Percentiles rank a stretch among this genome's conserved stretches.
phyloP scores from a whole-genome alignment of 208 protist species.

The Phytomonas sp. region DNA sequence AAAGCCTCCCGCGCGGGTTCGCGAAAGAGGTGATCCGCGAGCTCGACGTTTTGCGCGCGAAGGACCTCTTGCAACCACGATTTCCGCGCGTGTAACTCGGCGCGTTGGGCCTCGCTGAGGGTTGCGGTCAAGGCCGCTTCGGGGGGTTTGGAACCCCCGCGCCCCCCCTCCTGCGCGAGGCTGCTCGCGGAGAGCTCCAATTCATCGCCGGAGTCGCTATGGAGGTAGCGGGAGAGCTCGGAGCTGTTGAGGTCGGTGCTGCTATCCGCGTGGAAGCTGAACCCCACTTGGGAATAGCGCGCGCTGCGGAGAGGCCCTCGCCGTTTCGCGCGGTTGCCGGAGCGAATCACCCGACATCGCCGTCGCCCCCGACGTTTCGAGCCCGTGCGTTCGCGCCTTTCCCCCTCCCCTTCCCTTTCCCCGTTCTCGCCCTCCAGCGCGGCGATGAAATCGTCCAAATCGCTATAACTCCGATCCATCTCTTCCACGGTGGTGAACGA shows the following conservation, averaged over 20 bases:
- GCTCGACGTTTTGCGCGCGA: conserved; percentile 29
- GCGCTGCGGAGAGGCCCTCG: background rate
- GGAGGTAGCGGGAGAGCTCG: conserved; percentile 12
- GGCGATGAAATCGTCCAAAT: background rate
- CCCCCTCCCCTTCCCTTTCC: background rate
- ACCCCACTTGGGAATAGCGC: background rate
- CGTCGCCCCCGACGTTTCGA: background rate
- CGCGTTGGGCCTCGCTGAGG: conserved; percentile 25
- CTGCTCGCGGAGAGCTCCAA: conserved; percentile 10
- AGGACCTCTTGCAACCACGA: conserved; percentile 33
- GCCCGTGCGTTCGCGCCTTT: background rate
- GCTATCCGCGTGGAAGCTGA: conserved; percentile 5
- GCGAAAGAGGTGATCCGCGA: conserved; percentile 28
- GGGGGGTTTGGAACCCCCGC: background rate
- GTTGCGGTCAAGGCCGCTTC: background rate
- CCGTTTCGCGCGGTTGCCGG: conserved; percentile 10
- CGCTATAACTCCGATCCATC: too few species aligned
- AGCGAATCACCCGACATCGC: conserved; percentile 9
- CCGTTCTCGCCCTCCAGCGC: too few species aligned
- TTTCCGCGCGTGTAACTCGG: conserved; percentile 26
- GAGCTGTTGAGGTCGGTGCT: conserved; percentile 6
- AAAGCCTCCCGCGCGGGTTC: conserved; percentile 28
- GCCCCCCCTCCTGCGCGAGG: too few species aligned
- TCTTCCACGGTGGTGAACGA: conserved; percentile 5
- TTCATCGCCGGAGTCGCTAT: conserved; percentile 10